phyloP scores from a whole-genome alignment of 78 protist species.

The Cavenderia fasciculata region DNA sequence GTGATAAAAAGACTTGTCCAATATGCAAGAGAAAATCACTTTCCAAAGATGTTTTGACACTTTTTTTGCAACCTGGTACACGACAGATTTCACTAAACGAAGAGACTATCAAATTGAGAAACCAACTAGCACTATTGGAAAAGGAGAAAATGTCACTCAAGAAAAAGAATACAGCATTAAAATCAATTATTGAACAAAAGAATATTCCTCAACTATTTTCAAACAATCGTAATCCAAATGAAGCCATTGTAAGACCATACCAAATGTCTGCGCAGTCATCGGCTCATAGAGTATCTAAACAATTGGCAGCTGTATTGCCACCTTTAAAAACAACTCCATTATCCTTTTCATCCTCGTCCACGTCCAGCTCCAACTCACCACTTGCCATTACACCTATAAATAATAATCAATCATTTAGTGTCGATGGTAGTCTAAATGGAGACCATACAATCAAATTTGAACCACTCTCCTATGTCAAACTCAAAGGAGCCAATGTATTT shows the following conservation, averaged over 20 bases:
- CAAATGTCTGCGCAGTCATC: background rate
- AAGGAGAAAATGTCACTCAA: conserved; percentile 1
- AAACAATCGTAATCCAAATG: background rate
- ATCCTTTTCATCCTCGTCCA: too few species aligned
- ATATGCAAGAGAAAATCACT: background rate
- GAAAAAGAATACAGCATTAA: background rate
- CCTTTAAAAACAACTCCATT: too few species aligned
- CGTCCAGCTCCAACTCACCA: too few species aligned
- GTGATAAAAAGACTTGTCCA: background rate
- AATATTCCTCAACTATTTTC: background rate
- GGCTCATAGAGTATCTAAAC: background rate
- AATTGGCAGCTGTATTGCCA: background rate
- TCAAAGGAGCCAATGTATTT: conserved; percentile 35
- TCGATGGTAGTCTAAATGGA: background rate
- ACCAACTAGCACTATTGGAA: background rate
- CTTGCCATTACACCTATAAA: background rate
- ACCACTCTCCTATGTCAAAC: conserved; percentile 6
- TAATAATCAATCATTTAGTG: background rate
- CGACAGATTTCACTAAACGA: background rate
- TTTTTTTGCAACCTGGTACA: conserved; percentile 23
- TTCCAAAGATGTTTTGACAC: background rate
- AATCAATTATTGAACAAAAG: background rate
- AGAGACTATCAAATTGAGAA: conserved; percentile 11
- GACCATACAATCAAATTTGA: conserved; percentile 21
- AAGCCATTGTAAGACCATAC: background rate